phyloP scores from a whole-genome alignment of 75 land plant genomes.

The Adiantum capillusveneris region DNA sequence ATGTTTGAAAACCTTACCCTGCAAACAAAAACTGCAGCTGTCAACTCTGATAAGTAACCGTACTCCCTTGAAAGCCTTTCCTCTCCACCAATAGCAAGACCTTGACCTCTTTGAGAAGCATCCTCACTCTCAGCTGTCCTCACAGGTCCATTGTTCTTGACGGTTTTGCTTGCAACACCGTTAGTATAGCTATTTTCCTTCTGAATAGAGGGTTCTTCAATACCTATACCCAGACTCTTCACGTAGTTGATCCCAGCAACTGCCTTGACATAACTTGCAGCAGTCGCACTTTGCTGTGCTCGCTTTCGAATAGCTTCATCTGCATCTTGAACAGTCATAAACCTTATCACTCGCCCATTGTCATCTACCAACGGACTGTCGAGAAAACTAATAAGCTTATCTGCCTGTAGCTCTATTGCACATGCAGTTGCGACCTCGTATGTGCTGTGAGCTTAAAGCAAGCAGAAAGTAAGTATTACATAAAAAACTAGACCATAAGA shows the following conservation, averaged over 20 bases:
- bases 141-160: not conserved
- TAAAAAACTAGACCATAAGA: no score
- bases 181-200: not conserved
- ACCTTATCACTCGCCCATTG: slow-evolving; percentile 47
- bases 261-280: slow-evolving; percentile 87
- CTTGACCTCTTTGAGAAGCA: slow-evolving; percentile 29
- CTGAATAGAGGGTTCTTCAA: not conserved
- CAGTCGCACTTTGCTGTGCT: slow-evolving; percentile 78
- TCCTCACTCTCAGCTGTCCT: not conserved
- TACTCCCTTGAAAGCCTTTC: slow-evolving; percentile 59
- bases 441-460: slow-evolving; percentile 58
- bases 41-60: slow-evolving; percentile 83
- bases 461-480: no score
- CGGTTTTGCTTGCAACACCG: not conserved
- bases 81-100: slow-evolving; percentile 95
- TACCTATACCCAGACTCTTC: slow-evolving; percentile 10
- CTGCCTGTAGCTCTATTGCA: slow-evolving; percentile 88
- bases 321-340: slow-evolving; percentile 82
- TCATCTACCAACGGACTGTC: slow-evolving; percentile 88
- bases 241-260: slow-evolving; percentile 30
- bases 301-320: slow-evolving; percentile 63
- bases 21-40: slow-evolving; percentile 95
- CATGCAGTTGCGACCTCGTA: slow-evolving; percentile 99
- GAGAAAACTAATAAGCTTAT: slow-evolving; percentile 76
- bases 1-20: slow-evolving; percentile 37